Percentiles rank a stretch among this genome's conserved stretches.
These are phyloP conservation scores for Cinnamomum chago DNA, from an alignment of 164 flowering plant genomes.

Conservation along the genomic window DNA sequence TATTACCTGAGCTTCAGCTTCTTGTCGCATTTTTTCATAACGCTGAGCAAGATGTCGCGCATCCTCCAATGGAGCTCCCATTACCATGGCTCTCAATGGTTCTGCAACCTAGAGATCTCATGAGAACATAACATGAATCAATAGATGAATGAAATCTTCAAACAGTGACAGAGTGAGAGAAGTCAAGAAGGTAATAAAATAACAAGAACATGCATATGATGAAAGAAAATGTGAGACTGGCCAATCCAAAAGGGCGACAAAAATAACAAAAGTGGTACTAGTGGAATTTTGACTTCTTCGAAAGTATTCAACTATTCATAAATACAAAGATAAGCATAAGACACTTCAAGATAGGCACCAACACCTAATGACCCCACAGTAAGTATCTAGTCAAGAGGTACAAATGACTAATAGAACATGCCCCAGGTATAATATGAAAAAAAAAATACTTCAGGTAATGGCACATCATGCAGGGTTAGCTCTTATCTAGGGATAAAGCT, in stretches of 20 bases:
- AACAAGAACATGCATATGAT: not conserved
- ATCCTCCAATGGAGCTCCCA: slow-evolving; percentile 65
- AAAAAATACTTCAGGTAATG: no score
- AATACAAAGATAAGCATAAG: no score
- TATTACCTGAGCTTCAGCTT: slow-evolving; percentile 67
- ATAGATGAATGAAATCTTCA: not conserved
- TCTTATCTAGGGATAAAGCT: no score
- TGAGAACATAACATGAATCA: not conserved
- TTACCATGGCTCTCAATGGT: slow-evolving; percentile 63
- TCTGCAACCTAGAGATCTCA: slow-evolving; percentile 48
- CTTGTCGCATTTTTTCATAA: slow-evolving; percentile 61
- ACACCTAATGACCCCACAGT: no score
- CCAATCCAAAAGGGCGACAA: not conserved
- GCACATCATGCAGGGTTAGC: no score
- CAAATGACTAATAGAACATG: no score
- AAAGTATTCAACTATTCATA: no score
- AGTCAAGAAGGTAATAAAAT: not conserved
- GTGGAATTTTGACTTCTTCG: no score
- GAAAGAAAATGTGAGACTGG: not conserved
- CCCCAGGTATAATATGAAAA: no score
- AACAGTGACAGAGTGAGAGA: not conserved
- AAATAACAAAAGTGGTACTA: no score
- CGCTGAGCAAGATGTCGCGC: slow-evolving; percentile 78
- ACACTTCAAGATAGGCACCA: no score
- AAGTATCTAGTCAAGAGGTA: no score